Base-by-base conservation (phyloP, 305 asterid species). In the Andrographis paniculata region DNA sequence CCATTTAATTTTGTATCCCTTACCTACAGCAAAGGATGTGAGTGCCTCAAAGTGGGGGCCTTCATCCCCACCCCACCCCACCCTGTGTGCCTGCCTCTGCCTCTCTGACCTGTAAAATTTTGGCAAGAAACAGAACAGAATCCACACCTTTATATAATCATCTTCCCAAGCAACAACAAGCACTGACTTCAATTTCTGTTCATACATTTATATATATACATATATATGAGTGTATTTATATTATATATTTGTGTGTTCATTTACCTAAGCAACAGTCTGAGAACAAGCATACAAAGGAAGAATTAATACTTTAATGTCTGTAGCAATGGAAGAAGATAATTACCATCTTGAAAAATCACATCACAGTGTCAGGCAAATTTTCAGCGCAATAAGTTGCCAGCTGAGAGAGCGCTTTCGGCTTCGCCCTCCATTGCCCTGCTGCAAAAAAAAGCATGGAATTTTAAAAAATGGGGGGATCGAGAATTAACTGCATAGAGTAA, bases 31-130 rank as follows among this genome's bases (percentile, higher is more conserved):
- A 47, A 43, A 48, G 56, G 71, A 53, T 52, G 51, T 53, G 56
- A 44, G 33, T 71, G 92, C 81, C 77, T 73, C 66, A 52, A 66
- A 63, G 78, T 75, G 87, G 84, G 92, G 80, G 81, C 77, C 64
- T 55, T 50, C 14, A 16, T 8, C 30, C 30, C 30, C 30, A 24
- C 30, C 30, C 30, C 30, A 4, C 30, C 16, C 44, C 53, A 17
- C 64, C 47, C 50, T 42, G 42, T 50, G 28, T 45, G 52, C 28
- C 57, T 42, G 44, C 14, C 53, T 45, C 37, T 31, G 37, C 20
- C 8, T 31, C 37, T 31, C 13, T 33, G 23, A 55, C 48, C 18
- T 56, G 30, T 8, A 24, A 24, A 24, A 24, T 50, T 46, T 38
- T 49, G 17, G 52, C 54, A 65, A 45, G 35, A 47, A 58, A 67